phyloP scores from a whole-genome alignment of 129 eudicot species.

The Tanacetum coccineum region DNA sequence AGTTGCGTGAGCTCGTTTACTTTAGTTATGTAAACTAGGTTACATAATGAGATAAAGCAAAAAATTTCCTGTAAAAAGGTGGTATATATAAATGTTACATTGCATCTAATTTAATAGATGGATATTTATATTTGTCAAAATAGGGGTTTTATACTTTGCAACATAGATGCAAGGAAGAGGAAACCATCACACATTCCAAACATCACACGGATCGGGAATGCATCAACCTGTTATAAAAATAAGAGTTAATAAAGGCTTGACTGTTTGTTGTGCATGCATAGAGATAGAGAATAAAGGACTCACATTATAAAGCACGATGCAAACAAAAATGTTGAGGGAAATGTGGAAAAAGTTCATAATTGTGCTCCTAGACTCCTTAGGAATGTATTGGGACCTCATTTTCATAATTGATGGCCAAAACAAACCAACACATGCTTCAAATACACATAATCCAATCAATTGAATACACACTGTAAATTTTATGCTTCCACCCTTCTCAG shows the following conservation, averaged over 20 bases:
- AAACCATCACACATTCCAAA: conserved; percentile 98
- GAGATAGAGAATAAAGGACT: conserved; percentile 29
- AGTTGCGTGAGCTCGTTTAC: too few species aligned
- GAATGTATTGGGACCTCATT: conserved; percentile 74
- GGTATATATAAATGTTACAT: too few species aligned
- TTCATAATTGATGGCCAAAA: conserved; percentile 83
- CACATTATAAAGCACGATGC: conserved; percentile 61
- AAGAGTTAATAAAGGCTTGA: conserved; percentile 8
- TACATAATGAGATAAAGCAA: too few species aligned
- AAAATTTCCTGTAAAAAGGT: too few species aligned
- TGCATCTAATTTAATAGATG: too few species aligned
- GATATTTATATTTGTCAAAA: too few species aligned
- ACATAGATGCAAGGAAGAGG: conserved; percentile 77
- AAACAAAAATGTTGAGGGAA: conserved; percentile 63
- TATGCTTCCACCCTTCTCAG: conserved; percentile 57
- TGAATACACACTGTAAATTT: conserved; percentile 64
- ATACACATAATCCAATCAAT: conserved; percentile 64
- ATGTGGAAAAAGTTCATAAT: conserved; percentile 79
- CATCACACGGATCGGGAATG: conserved; percentile 95
- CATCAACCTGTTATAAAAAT: conserved; percentile 61
- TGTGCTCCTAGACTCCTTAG: conserved; percentile 67
- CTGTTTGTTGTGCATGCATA: neutral
- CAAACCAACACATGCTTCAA: conserved; percentile 76
- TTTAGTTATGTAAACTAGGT: too few species aligned
- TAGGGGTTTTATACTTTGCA: too few species aligned